Evolutionary conservation across 805 yeast species (phyloP).

Genomic region (Lachancea thermotolerans): DNA sequence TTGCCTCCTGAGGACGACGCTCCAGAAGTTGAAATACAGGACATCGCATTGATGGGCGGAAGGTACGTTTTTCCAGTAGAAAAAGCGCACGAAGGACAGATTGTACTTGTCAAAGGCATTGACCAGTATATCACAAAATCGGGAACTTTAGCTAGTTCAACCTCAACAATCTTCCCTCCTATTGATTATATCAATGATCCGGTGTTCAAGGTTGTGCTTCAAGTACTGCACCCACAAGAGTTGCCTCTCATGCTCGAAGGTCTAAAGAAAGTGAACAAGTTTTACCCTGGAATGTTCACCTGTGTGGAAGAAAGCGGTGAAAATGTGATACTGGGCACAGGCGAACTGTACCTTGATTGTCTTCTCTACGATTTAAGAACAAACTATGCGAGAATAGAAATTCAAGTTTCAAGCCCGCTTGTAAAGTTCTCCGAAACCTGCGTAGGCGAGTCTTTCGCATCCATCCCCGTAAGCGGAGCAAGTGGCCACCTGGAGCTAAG

Average conservation of each 20-base stretch:
- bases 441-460: slow-evolving; percentile 54
- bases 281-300: slow-evolving; percentile 61
- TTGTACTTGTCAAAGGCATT: slow-evolving; percentile 62
- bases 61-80: slow-evolving; percentile 55
- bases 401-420: slow-evolving; percentile 81
- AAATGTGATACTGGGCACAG: slow-evolving; percentile 70
- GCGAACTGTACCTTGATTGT: slow-evolving; percentile 84
- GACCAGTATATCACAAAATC: slow-evolving; percentile 49
- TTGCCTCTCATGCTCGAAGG: slow-evolving; percentile 68
- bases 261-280: slow-evolving; percentile 50
- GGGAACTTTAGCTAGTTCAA: slow-evolving; percentile 43
- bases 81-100: slow-evolving; percentile 55
- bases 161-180: slow-evolving; percentile 27
- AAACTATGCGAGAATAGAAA: slow-evolving; percentile 55
- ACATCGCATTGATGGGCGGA: slow-evolving; percentile 55
- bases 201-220: slow-evolving; percentile 74
- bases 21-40: slow-evolving; percentile 33
- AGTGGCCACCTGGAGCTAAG: slow-evolving; percentile 54
- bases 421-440: slow-evolving; percentile 76
- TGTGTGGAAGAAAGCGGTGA: slow-evolving; percentile 87
- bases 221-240: slow-evolving; percentile 74
- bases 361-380: slow-evolving; percentile 67
- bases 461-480: slow-evolving; percentile 54
- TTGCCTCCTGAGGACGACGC: slow-evolving; percentile 45
- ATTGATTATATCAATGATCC: slow-evolving; percentile 44